Conservation (phyloP, 2,329 filamentous ascomycete species). For the Fonsecaea erecta region DNA sequence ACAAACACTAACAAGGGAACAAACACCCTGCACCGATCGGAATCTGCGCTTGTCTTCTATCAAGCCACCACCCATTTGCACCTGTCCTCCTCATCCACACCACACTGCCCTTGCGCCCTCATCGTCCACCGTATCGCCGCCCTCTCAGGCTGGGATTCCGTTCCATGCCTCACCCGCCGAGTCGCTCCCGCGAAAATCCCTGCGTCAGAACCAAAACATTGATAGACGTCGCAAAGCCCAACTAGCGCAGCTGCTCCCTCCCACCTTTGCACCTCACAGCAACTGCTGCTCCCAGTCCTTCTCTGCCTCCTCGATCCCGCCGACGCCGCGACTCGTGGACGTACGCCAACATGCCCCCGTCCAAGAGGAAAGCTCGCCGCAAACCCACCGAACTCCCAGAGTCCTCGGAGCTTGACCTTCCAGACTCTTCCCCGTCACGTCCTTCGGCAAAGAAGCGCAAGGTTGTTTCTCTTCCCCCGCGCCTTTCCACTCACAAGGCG, state of each 20-base stretch:
- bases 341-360: slow-evolving; percentile 31
- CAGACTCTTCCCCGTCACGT: slow-evolving; percentile 54
- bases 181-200: slow-evolving; percentile 24
- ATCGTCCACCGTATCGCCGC: neutral
- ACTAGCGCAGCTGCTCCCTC: slow-evolving; percentile 17
- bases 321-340: neutral
- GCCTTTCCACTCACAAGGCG: slow-evolving; percentile 1
- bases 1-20: slow-evolving; percentile 8
- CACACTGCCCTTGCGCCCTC: neutral
- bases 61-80: neutral
- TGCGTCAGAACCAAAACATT: slow-evolving; percentile 35
- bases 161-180: slow-evolving; percentile 17
- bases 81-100: neutral
- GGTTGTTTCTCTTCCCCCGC: slow-evolving; percentile 41
- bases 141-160: slow-evolving; percentile 14
- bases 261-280: neutral
- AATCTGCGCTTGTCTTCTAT: slow-evolving; percentile 7
- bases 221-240: slow-evolving; percentile 33
- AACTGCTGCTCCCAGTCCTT: neutral
- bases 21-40: slow-evolving; percentile 1
- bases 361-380: slow-evolving; percentile 37
- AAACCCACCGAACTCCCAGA: slow-evolving; percentile 28
- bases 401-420: slow-evolving; percentile 50
- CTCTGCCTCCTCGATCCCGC: neutral
- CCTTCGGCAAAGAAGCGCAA: slow-evolving; percentile 56